Evolutionary conservation across 306 rosid genomes (phyloP).

Genomic region (Corylus americana): DNA sequence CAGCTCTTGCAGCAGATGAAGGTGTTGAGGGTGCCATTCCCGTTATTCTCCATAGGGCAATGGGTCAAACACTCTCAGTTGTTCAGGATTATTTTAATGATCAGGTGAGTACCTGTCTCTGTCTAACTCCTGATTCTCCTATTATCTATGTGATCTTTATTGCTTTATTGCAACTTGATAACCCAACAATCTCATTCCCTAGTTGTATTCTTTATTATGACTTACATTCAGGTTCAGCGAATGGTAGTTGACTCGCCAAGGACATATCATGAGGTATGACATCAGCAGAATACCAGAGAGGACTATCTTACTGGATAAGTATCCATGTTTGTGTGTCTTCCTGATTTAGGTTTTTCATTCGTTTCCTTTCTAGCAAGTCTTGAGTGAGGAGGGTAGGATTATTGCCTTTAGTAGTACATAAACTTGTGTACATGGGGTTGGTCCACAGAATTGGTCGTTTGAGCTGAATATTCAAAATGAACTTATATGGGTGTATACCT

Average conservation of each 20-base stretch:
- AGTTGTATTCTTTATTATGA: constrained; percentile 30
- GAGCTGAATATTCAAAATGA: neutral
- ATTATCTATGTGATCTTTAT: neutral
- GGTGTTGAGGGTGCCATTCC: constrained; percentile 97
- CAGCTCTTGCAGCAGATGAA: constrained; percentile 98
- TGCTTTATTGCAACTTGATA: constrained; percentile 15
- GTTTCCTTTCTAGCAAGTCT: constrained; percentile 1
- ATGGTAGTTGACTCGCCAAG: constrained; percentile 95
- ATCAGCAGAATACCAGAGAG: constrained; percentile 20
- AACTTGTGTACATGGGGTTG: neutral
- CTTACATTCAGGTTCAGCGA: constrained; percentile 65
- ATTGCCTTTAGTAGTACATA: neutral
- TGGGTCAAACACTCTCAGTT: constrained; percentile 97
- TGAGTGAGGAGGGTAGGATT: constrained; percentile 1
- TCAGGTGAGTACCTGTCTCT: constrained; percentile 50
- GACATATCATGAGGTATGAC: constrained; percentile 88
- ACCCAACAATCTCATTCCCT: constrained; percentile 25
- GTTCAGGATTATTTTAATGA: constrained; percentile 95
- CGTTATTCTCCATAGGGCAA: constrained; percentile 77
- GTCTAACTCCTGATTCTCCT: constrained; percentile 19
- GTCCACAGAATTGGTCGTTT: neutral
- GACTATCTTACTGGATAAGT: constrained; percentile 16
- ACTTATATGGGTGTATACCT: neutral
- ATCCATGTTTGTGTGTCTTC: constrained; percentile 16
- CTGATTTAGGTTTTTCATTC: constrained; percentile 10